A percentile compares a stretch with the other conserved stretches of the same genome.
Conservation (phyloP, 345 rosid genomes). For the Eucalyptus tenuipes region DNA sequence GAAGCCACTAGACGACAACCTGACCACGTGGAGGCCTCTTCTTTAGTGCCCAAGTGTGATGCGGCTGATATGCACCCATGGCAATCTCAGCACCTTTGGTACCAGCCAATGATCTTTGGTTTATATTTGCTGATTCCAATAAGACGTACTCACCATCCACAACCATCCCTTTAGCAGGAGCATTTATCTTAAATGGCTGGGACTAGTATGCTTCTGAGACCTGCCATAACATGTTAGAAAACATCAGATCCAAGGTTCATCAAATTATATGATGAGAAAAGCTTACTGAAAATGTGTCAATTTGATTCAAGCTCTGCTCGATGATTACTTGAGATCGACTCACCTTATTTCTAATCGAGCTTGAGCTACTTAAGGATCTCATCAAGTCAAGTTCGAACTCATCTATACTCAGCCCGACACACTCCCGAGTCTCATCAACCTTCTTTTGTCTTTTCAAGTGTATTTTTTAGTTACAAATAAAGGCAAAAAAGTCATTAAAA, state of each 20-base stretch:
- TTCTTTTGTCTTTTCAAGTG: background rate
- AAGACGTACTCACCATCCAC: conserved; percentile 86
- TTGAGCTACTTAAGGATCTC: background rate
- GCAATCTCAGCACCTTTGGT: conserved; percentile 84
- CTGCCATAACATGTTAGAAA: conserved; percentile 8
- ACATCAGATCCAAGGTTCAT: background rate
- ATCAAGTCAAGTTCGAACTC: background rate
- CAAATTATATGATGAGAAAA: background rate
- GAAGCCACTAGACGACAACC: conserved; percentile 23
- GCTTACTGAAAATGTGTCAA: background rate
- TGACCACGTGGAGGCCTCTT: conserved; percentile 64
- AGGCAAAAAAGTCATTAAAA: no score
- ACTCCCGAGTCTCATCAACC: background rate
- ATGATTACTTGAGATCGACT: background rate
- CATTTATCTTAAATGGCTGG: conserved; percentile 79
- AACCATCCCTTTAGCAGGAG: conserved; percentile 89
- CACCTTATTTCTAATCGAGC: background rate
- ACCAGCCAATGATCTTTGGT: conserved; percentile 95
- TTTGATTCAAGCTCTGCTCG: background rate
- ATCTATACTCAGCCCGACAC: background rate
- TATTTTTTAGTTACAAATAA: no score
- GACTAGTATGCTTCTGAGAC: conserved; percentile 33
- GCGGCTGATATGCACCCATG: conserved; percentile 94
- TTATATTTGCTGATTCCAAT: conserved; percentile 87
- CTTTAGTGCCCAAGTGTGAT: conserved; percentile 54